These are phyloP conservation scores for Astragalus membranaceus DNA, from an alignment of 306 rosid genomes.

Conservation along the genomic window DNA sequence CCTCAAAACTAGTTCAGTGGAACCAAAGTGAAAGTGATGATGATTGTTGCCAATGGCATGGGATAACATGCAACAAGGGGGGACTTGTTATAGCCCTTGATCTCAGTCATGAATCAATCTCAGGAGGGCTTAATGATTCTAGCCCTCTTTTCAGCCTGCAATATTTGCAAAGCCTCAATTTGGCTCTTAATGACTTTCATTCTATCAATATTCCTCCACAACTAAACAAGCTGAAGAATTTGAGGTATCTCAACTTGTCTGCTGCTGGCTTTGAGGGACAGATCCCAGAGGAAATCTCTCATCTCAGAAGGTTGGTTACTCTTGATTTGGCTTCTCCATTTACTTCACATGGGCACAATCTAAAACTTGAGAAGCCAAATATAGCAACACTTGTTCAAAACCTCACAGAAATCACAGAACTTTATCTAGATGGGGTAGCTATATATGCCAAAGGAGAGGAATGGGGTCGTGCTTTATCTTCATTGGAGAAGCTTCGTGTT, in stretches of 20 bases:
- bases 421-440: constrained; percentile 37
- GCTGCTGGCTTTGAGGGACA: constrained; percentile 25
- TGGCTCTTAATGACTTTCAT: background rate
- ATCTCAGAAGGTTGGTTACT: constrained; percentile 1
- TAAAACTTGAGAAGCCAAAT: constrained; percentile 15
- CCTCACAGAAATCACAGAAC: constrained; percentile 20
- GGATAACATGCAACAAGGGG: constrained; percentile 28
- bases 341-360: background rate
- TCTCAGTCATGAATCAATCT: constrained; percentile 3
- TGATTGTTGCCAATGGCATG: constrained; percentile 41
- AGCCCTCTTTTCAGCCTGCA: constrained; percentile 11
- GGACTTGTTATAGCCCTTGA: constrained; percentile 9
- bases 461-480: constrained; percentile 36
- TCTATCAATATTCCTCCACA: constrained; percentile 5
- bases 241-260: constrained; percentile 27
- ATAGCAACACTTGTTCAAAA: constrained; percentile 9
- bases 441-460: constrained; percentile 24
- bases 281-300: constrained; percentile 26
- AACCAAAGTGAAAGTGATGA: background rate
- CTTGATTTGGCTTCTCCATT: constrained; percentile 21
- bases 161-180: constrained; percentile 3
- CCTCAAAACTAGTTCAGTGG: constrained; percentile 19
- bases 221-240: background rate
- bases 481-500: background rate
- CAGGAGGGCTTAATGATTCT: background rate